A percentile compares a stretch with the other conserved stretches of the same genome.
phyloP scores from a whole-genome alignment of 257 asterid species.

The Nicotiana knightiana region DNA sequence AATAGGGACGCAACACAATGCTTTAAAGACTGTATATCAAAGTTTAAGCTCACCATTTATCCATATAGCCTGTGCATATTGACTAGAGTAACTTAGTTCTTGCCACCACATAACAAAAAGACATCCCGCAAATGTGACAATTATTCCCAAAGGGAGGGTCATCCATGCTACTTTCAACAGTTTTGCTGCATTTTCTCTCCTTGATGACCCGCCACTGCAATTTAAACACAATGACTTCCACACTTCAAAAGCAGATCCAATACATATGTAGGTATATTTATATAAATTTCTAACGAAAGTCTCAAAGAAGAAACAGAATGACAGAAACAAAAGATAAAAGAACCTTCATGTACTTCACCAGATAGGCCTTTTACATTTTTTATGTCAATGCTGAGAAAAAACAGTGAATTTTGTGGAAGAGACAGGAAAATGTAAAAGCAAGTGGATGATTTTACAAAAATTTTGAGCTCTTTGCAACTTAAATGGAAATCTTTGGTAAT shows the following conservation, averaged over 20 bases:
- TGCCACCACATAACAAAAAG: slow-evolving; percentile 84
- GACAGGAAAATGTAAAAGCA: neutral
- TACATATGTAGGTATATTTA: too few species aligned
- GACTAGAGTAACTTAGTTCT: slow-evolving; percentile 55
- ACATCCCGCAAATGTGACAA: slow-evolving; percentile 54
- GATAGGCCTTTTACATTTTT: neutral
- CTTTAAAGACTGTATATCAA: neutral
- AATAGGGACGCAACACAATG: neutral
- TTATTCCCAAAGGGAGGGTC: slow-evolving; percentile 67
- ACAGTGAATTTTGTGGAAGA: neutral
- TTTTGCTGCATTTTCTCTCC: slow-evolving; percentile 49
- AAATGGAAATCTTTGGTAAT: neutral
- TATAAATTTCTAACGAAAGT: neutral
- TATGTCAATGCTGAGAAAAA: neutral
- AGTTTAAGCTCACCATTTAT: slow-evolving; percentile 52
- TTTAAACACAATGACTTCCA: slow-evolving; percentile 2
- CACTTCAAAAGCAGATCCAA: neutral
- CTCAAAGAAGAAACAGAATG: neutral
- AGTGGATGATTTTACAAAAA: neutral
- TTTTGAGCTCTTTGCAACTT: neutral
- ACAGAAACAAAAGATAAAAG: neutral
- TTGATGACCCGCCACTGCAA: slow-evolving; percentile 62
- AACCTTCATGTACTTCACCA: neutral
- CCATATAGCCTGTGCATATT: slow-evolving; percentile 84
- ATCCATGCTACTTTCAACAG: slow-evolving; percentile 91